Conservation (phyloP, 2,329 filamentous ascomycete species). For the Atkinsonella hypoxylon region DNA sequence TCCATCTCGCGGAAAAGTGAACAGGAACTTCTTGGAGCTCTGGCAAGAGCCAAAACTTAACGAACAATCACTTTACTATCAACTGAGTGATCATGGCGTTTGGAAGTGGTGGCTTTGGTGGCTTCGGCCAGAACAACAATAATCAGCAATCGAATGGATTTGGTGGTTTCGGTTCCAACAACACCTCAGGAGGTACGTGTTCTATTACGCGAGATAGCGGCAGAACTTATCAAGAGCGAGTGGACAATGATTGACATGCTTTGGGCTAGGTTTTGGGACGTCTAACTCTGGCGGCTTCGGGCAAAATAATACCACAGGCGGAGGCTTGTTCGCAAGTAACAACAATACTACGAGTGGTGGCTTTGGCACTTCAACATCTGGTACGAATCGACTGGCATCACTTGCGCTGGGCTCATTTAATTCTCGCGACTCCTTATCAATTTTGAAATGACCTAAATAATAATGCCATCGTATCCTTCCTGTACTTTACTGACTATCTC, state of each 20-base stretch:
- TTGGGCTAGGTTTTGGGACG: conserved; percentile 21
- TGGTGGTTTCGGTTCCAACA: conserved; percentile 42
- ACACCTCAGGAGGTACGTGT: conserved; percentile 40
- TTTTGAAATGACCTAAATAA: background rate
- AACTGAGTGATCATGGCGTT: conserved; percentile 38
- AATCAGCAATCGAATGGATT: conserved; percentile 30
- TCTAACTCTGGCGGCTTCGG: conserved; percentile 31
- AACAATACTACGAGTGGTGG: conserved; percentile 18
- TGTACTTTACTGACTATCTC: background rate
- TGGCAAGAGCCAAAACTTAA: background rate
- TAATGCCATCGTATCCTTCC: background rate
- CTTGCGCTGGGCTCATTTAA: background rate
- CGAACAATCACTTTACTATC: background rate
- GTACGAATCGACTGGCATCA: conserved; percentile 15
- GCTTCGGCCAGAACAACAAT: conserved; percentile 47
- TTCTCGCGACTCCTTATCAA: background rate
- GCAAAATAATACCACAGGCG: conserved; percentile 20
- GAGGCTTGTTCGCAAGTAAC: conserved; percentile 33
- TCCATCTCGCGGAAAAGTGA: background rate
- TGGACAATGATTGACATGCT: conserved; percentile 14
- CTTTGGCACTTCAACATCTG: conserved; percentile 22
- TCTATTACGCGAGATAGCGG: background rate
- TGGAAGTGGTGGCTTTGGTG: conserved; percentile 37
- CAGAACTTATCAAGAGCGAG: conserved; percentile 3
- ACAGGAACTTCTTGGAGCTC: background rate